Evolutionary conservation across 305 asterid species (phyloP), one percentile per base, ranked within the genome.

Genomic region (Stenogyne calaminthoides): DNA sequence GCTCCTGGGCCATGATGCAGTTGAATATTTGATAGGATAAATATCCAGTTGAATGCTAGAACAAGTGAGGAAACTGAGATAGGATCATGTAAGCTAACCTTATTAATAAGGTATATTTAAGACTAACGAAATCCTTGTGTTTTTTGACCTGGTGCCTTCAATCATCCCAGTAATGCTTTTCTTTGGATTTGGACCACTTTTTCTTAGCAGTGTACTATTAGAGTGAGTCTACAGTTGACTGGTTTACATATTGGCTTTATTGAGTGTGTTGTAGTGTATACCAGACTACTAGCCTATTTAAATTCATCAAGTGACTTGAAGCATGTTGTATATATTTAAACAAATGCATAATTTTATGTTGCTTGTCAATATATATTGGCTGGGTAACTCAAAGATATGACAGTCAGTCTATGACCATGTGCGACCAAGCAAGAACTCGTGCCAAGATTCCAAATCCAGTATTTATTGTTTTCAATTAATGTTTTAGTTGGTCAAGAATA

Each of bases 181-280:
- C 56, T 62, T 29, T 62, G 18, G 62, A 42, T 32, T 15, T 51
- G 40, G 61, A 61, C n/a, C 52, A 32, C 49, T 46, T 71, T n/a
- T 47, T 4, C 52, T 22, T 39, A 25, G 49, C 66, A 27, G 19
- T 52, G 54, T 47, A 44, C 16, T 44, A 44, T 44, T 44, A 44
- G 51, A 44, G 51, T 44, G 51, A 44, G 51, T 44, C 16, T 44
- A 44, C 15, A 44, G 51, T 44, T 44, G 15, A 44, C 51, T n/a
- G 6, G 15, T 5, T 44, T 44, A 44, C 6, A 12, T 44, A 3
- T 44, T 44, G 51, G 15, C 51, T 44, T 44, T 40, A 4, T 6
- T 44, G 51, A 7, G 51, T 44, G 51, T 11, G 6, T 42, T 10
- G 49, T 42, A 10, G 15, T 42, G 49, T 2, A 9, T 42, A 10